Evolutionary conservation across 1,139 yeast genomes (phyloP).

Genomic region (Debaryomyces udenii): DNA sequence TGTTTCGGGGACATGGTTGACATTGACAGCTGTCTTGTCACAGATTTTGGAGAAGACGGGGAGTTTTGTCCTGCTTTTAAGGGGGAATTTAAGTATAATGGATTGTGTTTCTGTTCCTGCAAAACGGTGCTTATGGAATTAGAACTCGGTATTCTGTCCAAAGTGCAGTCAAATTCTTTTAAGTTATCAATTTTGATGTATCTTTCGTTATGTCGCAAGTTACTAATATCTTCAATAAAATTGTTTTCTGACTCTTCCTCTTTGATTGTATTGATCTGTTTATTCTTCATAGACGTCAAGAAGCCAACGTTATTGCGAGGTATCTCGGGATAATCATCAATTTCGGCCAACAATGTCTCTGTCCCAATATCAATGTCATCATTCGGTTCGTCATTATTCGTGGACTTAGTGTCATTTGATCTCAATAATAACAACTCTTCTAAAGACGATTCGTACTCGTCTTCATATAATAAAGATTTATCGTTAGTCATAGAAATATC

Average conservation of each 20-base stretch:
- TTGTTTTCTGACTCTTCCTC: constrained; percentile 14
- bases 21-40: constrained; percentile 15
- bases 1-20: constrained; percentile 24
- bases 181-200: constrained; percentile 17
- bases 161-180: constrained; percentile 17
- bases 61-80: not conserved
- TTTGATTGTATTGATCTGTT: constrained; percentile 8
- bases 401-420: constrained; percentile 26
- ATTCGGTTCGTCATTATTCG: constrained; percentile 16
- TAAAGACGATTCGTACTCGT: constrained; percentile 24
- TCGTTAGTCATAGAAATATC: constrained; percentile 18
- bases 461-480: constrained; percentile 16
- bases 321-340: constrained; percentile 1
- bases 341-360: constrained; percentile 4
- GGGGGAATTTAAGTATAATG: not conserved
- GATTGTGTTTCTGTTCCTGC: not conserved
- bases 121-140: not conserved
- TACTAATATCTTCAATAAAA: constrained; percentile 32
- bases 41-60: constrained; percentile 3
- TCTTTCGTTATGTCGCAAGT: constrained; percentile 39
- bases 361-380: constrained; percentile 9
- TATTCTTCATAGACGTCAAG: constrained; percentile 2
- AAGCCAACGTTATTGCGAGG: not conserved
- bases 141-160: constrained; percentile 13
- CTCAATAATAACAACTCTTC: constrained; percentile 26